Base-by-base conservation (phyloP, 2,329 filamentous ascomycete species). In the Beauveria rudraprayagi region DNA sequence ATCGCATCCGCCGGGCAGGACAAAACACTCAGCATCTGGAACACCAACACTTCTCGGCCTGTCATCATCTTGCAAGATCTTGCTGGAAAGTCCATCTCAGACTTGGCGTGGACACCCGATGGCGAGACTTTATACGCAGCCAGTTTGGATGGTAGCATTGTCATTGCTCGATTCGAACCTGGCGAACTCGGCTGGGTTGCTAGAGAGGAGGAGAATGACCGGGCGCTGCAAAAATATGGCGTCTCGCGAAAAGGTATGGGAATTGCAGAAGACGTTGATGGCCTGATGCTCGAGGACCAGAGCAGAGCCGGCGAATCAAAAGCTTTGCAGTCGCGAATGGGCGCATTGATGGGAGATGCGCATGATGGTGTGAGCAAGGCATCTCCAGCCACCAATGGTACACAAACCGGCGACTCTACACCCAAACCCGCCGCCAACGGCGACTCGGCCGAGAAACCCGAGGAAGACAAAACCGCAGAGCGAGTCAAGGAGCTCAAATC, bases 1-100 rank as follows among this genome's bases (percentile, higher is more conserved):
- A 95, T 99, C 67, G 94, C 95, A 9, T 97, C 93, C 64, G 94
- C 93, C 6, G 95, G 94, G 3, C 94, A 96, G 69, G 94, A 99
- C 72, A 97, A 97, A 75, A 94, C 92, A 2, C 76, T 99, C 47
- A 97, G 91, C 69, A 88, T 99, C 43, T 99, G 94, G 94, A 97
- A 97, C 68, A 99, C 95, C 1, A 96, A 92, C 70, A 96, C 91
- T 26, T 92, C 94, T 0, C 81, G 94, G 24, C 94, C 94, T 0
- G 87, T 97, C 22, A 87, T 97, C 22, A 92, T 97, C 57, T 82
- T 92, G 10, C 91, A 96, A 70, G 93, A 97, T 68, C 75, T 99
- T 62, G 88, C 91, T 19, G 86, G 85, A 47, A 99, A 99, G 72
- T 90, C 94, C 0, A 93, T 99, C 65, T 95, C 92, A 1, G 94